Evolutionary conservation across 208 protist species (phyloP).

Genomic region (Sergeia podlipaevii): DNA sequence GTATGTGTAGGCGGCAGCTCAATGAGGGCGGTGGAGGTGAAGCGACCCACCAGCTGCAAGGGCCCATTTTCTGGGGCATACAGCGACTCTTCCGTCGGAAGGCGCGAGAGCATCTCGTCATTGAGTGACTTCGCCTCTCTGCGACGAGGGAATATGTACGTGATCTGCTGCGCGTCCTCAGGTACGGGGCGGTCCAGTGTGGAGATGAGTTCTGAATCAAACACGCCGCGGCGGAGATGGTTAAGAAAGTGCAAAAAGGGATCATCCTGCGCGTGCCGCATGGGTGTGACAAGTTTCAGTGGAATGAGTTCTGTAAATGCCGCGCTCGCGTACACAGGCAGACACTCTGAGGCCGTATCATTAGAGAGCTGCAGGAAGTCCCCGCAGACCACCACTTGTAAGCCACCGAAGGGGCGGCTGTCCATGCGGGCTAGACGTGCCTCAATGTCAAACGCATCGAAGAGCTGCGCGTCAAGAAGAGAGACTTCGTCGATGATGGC

Average conservation of each 20-base stretch:
- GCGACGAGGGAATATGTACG: conserved; percentile 78
- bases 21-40: conserved; percentile 55
- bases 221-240: conserved; percentile 54
- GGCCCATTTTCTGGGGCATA: conserved; percentile 76
- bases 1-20: conserved; percentile 15
- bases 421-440: conserved; percentile 69
- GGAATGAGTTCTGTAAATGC: conserved; percentile 55
- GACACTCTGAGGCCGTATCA: conserved; percentile 10
- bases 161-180: conserved; percentile 40
- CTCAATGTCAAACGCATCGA: conserved; percentile 85
- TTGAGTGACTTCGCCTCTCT: conserved; percentile 76
- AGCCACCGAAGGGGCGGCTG: conserved; percentile 77
- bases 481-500: conserved; percentile 93
- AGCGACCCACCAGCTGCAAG: conserved; percentile 61
- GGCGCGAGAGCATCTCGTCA: conserved; percentile 57
- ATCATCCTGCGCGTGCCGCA: conserved; percentile 61
- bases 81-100: conserved; percentile 52
- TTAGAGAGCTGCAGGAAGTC: conserved; percentile 91
- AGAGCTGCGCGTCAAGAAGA: conserved; percentile 65
- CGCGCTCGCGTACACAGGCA: conserved; percentile 52
- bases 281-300: conserved; percentile 69
- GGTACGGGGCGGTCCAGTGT: conserved; percentile 57
- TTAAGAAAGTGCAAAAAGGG: conserved; percentile 53
- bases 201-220: conserved; percentile 34
- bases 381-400: conserved; percentile 89